These are phyloP conservation scores for Lignosus rhinocerotis DNA, from an alignment of 1,284 basidiomycete genomes.

Conservation along the genomic window DNA sequence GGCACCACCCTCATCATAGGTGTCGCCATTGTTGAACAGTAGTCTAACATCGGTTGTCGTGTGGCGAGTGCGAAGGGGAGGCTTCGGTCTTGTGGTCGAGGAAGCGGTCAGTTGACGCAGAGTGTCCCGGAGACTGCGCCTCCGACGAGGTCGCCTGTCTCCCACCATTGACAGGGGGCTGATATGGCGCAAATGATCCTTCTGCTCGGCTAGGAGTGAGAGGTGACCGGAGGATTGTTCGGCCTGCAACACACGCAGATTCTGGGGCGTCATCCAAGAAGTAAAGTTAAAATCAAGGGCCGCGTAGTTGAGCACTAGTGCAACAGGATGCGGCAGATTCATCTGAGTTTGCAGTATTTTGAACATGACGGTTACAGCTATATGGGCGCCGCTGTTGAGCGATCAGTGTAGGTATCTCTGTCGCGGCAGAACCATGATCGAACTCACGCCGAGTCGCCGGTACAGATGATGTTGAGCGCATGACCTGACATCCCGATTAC, in stretches of 20 bases:
- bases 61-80: conserved; percentile 22
- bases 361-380: conserved; percentile 81
- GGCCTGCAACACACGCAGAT: conserved; percentile 79
- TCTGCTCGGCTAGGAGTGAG: conserved; percentile 73
- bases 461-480: conserved; percentile 73
- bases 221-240: conserved; percentile 81
- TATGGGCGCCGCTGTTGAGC: conserved; percentile 72
- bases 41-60: conserved; percentile 13
- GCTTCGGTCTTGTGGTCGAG: conserved; percentile 23
- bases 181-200: conserved; percentile 86
- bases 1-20: conserved; percentile 29
- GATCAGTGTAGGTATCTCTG: conserved; percentile 9
- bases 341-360: conserved; percentile 76
- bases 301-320: conserved; percentile 81
- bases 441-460: conserved; percentile 91
- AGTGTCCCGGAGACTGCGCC: conserved; percentile 56
- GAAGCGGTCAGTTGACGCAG: conserved; percentile 30
- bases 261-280: conserved; percentile 93
- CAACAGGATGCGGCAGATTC: conserved; percentile 63
- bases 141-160: conserved; percentile 51
- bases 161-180: conserved; percentile 88
- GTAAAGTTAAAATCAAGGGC: conserved; percentile 96
- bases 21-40: conserved; percentile 1
- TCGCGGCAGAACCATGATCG: conserved; percentile 3
- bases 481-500: conserved; percentile 85